Conservation (phyloP, 371 early-diverging fungal species). For the Mucor circinelloides region DNA sequence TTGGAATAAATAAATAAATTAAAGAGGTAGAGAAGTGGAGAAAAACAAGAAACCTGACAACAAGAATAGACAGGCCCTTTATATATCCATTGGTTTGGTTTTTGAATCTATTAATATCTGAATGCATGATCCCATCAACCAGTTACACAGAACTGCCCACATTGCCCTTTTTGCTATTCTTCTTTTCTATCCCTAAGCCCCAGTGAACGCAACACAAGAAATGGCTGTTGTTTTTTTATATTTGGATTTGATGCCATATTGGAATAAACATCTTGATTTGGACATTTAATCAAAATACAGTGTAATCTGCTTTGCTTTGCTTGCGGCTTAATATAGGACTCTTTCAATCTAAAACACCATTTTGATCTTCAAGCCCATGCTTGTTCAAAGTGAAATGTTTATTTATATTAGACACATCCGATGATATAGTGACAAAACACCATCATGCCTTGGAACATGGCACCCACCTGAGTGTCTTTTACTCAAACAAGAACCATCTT, state of each 20-base stretch:
- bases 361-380: too few species aligned
- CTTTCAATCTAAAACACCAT: too few species aligned
- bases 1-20: neutral
- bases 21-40: neutral
- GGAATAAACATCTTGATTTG: neutral
- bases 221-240: neutral
- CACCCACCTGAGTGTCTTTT: too few species aligned
- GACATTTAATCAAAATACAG: neutral
- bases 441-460: too few species aligned
- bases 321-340: too few species aligned
- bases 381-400: too few species aligned
- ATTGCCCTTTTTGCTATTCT: neutral
- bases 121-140: neutral
- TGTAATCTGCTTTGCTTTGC: neutral
- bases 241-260: constrained; percentile 1
- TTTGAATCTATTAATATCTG: neutral
- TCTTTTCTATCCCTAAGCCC: constrained; percentile 1
- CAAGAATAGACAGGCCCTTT: neutral
- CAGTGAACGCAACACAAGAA: neutral
- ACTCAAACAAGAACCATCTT: too few species aligned
- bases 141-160: constrained; percentile 2
- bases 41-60: neutral
- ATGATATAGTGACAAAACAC: too few species aligned
- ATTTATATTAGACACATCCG: too few species aligned
- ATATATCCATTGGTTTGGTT: constrained; percentile 1